A percentile compares a stretch with the other conserved stretches of the same genome.
Evolutionary conservation across 1,139 yeast genomes (phyloP).

Genomic region (Chernovozyma sophiae-reginae): DNA sequence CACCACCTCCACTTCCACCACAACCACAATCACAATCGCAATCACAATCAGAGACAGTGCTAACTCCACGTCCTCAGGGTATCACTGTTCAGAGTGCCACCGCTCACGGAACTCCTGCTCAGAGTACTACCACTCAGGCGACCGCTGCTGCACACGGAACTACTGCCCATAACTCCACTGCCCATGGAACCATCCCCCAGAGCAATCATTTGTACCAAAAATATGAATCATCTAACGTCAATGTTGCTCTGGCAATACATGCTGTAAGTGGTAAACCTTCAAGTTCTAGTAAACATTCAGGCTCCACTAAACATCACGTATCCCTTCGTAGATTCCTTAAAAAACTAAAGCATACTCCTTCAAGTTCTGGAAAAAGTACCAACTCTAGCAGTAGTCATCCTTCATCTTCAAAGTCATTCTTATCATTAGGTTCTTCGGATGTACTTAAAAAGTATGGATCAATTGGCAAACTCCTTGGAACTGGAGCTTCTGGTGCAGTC

Average conservation of each 20-base stretch:
- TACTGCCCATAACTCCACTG: not conserved
- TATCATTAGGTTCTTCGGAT: constrained; percentile 13
- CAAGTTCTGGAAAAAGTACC: constrained; percentile 7
- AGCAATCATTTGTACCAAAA: not conserved
- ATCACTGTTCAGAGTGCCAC: not conserved
- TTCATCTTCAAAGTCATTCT: constrained; percentile 1
- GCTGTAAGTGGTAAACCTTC: not conserved
- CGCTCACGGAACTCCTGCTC: not conserved
- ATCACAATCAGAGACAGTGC: not conserved
- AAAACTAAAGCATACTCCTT: constrained; percentile 25
- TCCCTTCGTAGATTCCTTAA: constrained; percentile 38
- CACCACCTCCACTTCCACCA: not conserved
- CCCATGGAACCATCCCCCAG: not conserved
- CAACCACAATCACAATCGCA: not conserved
- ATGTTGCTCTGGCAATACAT: not conserved
- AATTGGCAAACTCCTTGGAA: constrained; percentile 56
- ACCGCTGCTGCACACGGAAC: not conserved
- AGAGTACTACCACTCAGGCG: not conserved
- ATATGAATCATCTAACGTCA: not conserved
- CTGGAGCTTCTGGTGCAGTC: constrained; percentile 80
- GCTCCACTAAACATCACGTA: constrained; percentile 17
- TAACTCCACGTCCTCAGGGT: not conserved
- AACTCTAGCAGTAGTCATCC: constrained; percentile 7
- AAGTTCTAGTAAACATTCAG: not conserved
- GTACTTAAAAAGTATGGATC: constrained; percentile 51